These are phyloP conservation scores for Russula vinacea DNA, from an alignment of 768 basidiomycete genomes.

Conservation along the genomic window DNA sequence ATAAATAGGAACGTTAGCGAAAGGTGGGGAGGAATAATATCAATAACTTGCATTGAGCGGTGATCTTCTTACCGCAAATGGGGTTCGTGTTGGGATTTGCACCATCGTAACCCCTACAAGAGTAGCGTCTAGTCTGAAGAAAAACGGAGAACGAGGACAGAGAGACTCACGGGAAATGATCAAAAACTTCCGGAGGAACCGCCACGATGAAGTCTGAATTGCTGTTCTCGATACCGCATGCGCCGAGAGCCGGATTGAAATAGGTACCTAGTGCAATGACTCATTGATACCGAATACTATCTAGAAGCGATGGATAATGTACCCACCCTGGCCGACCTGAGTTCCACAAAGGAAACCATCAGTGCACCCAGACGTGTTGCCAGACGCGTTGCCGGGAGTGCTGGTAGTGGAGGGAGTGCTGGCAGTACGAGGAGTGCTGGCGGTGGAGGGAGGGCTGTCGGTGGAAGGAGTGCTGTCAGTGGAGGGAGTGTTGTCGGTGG, in stretches of 20 bases:
- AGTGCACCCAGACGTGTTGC: neutral
- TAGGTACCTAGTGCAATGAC: slow-evolving; percentile 44
- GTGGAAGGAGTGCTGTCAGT: too few species aligned
- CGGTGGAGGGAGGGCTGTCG: too few species aligned
- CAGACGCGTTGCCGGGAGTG: too few species aligned
- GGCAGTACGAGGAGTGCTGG: too few species aligned
- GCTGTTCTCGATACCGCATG: slow-evolving; percentile 58
- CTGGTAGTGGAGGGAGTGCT: too few species aligned
- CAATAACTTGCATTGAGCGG: slow-evolving; percentile 45
- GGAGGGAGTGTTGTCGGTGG: too few species aligned
- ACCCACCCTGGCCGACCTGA: slow-evolving; percentile 48
- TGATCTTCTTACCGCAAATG: slow-evolving; percentile 54
- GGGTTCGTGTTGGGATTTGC: slow-evolving; percentile 75
- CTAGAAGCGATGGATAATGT: slow-evolving; percentile 13
- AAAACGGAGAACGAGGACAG: neutral
- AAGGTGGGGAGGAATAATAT: slow-evolving; percentile 14
- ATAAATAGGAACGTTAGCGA: slow-evolving; percentile 14
- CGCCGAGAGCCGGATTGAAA: slow-evolving; percentile 58
- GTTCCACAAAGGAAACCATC: slow-evolving; percentile 44
- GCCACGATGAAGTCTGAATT: slow-evolving; percentile 56
- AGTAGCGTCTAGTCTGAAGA: neutral
- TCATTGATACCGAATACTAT: slow-evolving; percentile 9
- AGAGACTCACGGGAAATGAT: slow-evolving; percentile 53
- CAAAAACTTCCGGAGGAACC: slow-evolving; percentile 54
- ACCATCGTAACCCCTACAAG: slow-evolving; percentile 50